Base-by-base conservation (phyloP, 805 yeast genomes). In the Kluyveromyces lactis region DNA sequence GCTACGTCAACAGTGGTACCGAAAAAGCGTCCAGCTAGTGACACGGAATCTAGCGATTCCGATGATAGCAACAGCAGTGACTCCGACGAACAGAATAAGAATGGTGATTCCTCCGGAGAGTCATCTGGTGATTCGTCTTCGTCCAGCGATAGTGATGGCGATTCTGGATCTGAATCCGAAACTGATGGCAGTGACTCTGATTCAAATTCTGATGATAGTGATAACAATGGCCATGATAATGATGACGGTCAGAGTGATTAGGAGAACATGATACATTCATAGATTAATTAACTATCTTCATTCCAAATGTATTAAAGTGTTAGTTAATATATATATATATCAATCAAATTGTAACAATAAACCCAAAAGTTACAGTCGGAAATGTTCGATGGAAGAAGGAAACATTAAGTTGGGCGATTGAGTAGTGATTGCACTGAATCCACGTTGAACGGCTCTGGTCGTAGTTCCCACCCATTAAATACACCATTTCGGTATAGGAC, bases 151-250 rank as follows among this genome's bases (percentile, higher is more conserved):
- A 35, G 39, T 29, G 63, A 55, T 16, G 65, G 52, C 21, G 58
- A 52, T 18, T 56, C 43, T 30, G 51, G 51, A 10, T 48, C 45
- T 12, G 51, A 55, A 30, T 44, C 32, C 33, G 49, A 36, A 16
- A 42, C 39, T 10, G 47, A 32, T 33, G 47, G 46, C 10, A 48
- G 44, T 10, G 48, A 42, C 18, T 58, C 52, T 19, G 64, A 52
- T 4, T 51, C 55, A 38, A 60, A 54, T 29, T 59, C 55, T 27
- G 55, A 53, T 23, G 65, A 53, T 44, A 63, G 62, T 26, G 62
- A 60, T 45, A 60, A 63, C 32, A 64, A 60, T 38, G 66, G 57
- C 31, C 68, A 60, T 45, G 60, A 63, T 32, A 64, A 60, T 38
- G 66, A 58, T 29, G 68, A 60, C 43, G 64, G 55, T 16, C 63